Evolutionary conservation across 805 yeast species (phyloP), one percentile per base, ranked within the genome.

Genomic region (Sugiyamaella lignohabitans): DNA sequence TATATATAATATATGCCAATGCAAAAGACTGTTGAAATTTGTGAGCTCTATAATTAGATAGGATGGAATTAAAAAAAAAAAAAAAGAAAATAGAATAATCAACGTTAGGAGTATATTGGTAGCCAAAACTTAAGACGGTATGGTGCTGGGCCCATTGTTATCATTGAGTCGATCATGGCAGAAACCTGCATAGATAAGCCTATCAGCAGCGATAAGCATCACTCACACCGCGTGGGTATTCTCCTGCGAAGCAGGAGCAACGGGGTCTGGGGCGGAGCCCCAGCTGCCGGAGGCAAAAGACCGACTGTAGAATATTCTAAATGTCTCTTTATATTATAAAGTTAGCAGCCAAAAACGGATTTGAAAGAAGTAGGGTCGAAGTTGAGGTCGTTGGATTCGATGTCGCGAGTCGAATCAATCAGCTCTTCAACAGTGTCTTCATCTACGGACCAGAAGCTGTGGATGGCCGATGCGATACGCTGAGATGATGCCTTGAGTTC

Each of bases 391-490:
- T n/a, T n/a, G 18, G 38, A 8, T 35, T 14, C 17, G 38, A 10
- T 35, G 20, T 35, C 11, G 6, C 5, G 20, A 5, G 5, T 35
- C 6, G 20, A 35, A 18, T 38, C 43, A 2, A 47, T 21, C 14
- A 50, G 38, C 16, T 48, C 49, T 16, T 39, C 36, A 24, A 50
- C 46, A n/a, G 20, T 37, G 11, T 45, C 36, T 16, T 43, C 40
- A 35, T 50, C 47, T 1, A 38, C 24, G 11, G 47, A 47, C 18
- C 43, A 52, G 38, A 53, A 53, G 5, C 18, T 34, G 10, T 43
- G 48, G 10, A 52, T 42, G n/a, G 51, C 54, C n/a, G 10, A 5
- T 10, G 46, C 53, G 37, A 52, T 47, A 17, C 52, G 42, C 8
- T 47, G 3, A 17, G 48, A 38, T 8, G 47, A 38, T 6, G 46